A percentile compares a stretch with the other conserved stretches of the same genome.
These are phyloP conservation scores for Fusarium chaquense DNA, from an alignment of 2,329 filamentous ascomycete species.

Conservation along the genomic window DNA sequence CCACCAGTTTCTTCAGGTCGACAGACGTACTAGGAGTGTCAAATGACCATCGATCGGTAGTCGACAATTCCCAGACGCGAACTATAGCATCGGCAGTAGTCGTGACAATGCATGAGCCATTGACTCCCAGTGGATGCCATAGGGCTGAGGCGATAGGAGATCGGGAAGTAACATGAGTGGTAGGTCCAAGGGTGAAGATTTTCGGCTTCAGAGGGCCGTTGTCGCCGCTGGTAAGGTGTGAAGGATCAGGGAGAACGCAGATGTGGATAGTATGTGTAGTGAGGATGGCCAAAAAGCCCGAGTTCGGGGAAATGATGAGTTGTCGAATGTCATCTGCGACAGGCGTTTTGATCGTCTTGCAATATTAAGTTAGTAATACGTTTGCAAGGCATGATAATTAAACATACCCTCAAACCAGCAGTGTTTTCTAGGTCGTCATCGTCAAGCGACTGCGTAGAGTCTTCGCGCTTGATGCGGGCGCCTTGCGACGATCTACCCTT, in stretches of 20 bases:
- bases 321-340: slow-evolving; percentile 87
- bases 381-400: background rate
- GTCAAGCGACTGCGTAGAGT: slow-evolving; percentile 56
- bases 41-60: slow-evolving; percentile 87
- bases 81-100: slow-evolving; percentile 90
- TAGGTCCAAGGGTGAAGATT: slow-evolving; percentile 91
- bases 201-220: slow-evolving; percentile 79
- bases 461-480: slow-evolving; percentile 62
- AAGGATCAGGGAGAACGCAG: slow-evolving; percentile 83
- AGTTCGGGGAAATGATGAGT: slow-evolving; percentile 84
- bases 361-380: slow-evolving; percentile 14
- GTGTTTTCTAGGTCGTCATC: slow-evolving; percentile 47
- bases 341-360: slow-evolving; percentile 78
- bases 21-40: slow-evolving; percentile 85
- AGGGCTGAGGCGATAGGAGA: slow-evolving; percentile 82
- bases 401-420: slow-evolving; percentile 53
- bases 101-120: slow-evolving; percentile 85
- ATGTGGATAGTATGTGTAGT: slow-evolving; percentile 91
- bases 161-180: slow-evolving; percentile 88
- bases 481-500: slow-evolving; percentile 50
- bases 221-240: slow-evolving; percentile 78
- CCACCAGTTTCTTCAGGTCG: slow-evolving; percentile 88
- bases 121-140: slow-evolving; percentile 93
- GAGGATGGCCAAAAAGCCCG: slow-evolving; percentile 84
- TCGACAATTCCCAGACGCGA: slow-evolving; percentile 88